These are phyloP conservation scores for Primulina huaijiensis DNA, from an alignment of 257 asterid genomes.

Conservation along the genomic window DNA sequence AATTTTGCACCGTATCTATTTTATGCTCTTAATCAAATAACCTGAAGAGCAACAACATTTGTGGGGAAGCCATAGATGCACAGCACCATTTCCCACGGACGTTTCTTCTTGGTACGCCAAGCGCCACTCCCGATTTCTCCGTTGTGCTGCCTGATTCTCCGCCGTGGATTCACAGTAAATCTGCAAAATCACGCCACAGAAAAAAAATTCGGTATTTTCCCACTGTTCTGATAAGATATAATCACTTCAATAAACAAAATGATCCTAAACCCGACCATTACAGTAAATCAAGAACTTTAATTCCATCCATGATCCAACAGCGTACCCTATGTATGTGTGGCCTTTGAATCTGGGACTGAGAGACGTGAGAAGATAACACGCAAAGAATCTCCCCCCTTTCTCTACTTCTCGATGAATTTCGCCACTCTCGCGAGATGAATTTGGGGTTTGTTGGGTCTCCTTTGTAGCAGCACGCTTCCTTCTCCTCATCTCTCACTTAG, in stretches of 20 bases:
- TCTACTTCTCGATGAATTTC: slow-evolving; percentile 25
- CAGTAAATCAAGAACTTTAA: background rate
- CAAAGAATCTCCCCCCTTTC: slow-evolving; percentile 44
- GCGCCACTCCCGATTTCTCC: slow-evolving; percentile 87
- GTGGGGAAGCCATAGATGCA: slow-evolving; percentile 95
- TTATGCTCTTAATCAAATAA: slow-evolving; percentile 9
- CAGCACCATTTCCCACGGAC: slow-evolving; percentile 98
- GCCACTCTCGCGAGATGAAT: slow-evolving; percentile 19
- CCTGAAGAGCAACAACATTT: slow-evolving; percentile 90
- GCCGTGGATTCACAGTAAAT: slow-evolving; percentile 80
- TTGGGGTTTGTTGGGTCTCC: slow-evolving; percentile 26
- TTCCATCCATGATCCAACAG: slow-evolving; percentile 4
- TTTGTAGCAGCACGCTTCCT: slow-evolving; percentile 29
- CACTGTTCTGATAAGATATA: background rate
- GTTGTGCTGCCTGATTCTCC: slow-evolving; percentile 94
- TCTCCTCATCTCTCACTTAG: slow-evolving; percentile 43
- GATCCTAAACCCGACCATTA: background rate
- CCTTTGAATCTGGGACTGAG: slow-evolving; percentile 82
- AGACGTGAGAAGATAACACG: slow-evolving; percentile 83
- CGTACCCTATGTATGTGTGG: slow-evolving; percentile 86
- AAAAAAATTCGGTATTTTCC: background rate
- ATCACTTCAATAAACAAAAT: background rate
- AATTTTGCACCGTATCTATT: too few species aligned
- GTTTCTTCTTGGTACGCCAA: slow-evolving; percentile 71
- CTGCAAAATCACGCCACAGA: slow-evolving; percentile 28